Evolutionary conservation across 1,284 basidiomycete genomes (phyloP).

Genomic region (Heliocybe sulcata): DNA sequence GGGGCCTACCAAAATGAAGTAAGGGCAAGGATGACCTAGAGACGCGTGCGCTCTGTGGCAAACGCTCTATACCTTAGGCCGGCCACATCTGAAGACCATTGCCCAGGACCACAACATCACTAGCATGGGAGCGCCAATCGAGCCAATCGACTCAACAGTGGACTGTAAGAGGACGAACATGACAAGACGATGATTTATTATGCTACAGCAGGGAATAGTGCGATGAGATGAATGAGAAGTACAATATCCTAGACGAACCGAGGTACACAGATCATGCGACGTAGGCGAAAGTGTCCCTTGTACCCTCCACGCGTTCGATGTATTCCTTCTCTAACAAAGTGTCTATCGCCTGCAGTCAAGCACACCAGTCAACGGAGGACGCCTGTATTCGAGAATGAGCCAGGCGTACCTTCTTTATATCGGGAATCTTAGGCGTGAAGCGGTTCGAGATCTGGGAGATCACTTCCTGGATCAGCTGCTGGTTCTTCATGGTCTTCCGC

Average conservation of each 20-base stretch:
- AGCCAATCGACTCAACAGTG: too few relatives aligned
- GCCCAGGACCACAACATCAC: too few relatives aligned
- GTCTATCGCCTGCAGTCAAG: conserved; percentile 77
- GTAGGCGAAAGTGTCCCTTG: conserved; percentile 73
- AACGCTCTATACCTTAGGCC: too few relatives aligned
- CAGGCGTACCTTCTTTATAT: conserved; percentile 78
- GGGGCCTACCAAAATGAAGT: conserved; percentile 6
- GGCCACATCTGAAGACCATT: too few relatives aligned
- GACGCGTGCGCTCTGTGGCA: background rate
- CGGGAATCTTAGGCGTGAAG: conserved; percentile 86
- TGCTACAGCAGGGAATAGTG: background rate
- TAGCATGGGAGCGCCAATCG: too few relatives aligned
- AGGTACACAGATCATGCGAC: conserved; percentile 40
- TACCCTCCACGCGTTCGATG: conserved; percentile 86
- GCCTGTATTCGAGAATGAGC: background rate
- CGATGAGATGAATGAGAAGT: background rate
- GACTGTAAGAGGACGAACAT: background rate
- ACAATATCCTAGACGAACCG: conserved; percentile 2
- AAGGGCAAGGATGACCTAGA: conserved; percentile 6
- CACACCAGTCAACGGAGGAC: background rate
- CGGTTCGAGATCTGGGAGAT: conserved; percentile 87
- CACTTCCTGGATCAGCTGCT: conserved; percentile 90
- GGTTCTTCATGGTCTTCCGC: conserved; percentile 96
- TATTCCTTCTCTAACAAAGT: conserved; percentile 96
- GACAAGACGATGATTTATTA: background rate